These are phyloP conservation scores for Amanita jacksonii DNA, from an alignment of 768 basidiomycete genomes.

Conservation along the genomic window DNA sequence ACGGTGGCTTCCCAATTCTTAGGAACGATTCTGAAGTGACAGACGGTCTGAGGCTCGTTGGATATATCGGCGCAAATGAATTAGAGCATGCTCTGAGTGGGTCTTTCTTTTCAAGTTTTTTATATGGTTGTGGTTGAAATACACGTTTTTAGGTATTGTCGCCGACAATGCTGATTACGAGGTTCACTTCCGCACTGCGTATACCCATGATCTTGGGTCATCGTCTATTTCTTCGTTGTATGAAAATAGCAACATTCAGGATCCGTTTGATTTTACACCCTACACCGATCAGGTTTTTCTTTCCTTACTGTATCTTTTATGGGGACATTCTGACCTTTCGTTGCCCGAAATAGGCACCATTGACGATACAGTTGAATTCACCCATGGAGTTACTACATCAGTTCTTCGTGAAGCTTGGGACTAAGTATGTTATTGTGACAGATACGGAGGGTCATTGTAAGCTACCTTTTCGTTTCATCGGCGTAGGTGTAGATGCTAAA, in stretches of 20 bases:
- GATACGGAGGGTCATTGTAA: conserved; percentile 77
- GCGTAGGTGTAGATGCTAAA: neutral
- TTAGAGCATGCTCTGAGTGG: conserved; percentile 86
- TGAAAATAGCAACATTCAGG: conserved; percentile 30
- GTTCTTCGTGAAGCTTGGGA: conserved; percentile 90
- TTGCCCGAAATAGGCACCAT: conserved; percentile 53
- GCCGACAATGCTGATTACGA: conserved; percentile 59
- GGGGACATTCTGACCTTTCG: neutral
- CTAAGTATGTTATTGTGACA: conserved; percentile 79
- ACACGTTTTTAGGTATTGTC: conserved; percentile 49
- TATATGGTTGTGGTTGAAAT: conserved; percentile 4
- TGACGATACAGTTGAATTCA: conserved; percentile 75
- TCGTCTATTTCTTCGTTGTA: conserved; percentile 56
- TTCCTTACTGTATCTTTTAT: neutral
- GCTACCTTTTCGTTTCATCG: conserved; percentile 15
- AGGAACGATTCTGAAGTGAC: conserved; percentile 32
- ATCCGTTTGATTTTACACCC: conserved; percentile 72
- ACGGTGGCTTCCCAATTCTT: conserved; percentile 85
- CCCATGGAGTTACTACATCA: conserved; percentile 91
- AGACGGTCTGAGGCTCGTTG: conserved; percentile 59
- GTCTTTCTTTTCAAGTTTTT: conserved; percentile 15
- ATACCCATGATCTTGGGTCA: conserved; percentile 31
- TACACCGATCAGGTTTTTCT: conserved; percentile 80
- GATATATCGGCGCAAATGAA: conserved; percentile 88
- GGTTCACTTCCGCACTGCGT: conserved; percentile 52